A percentile compares a stretch with the other conserved stretches of the same genome.
Evolutionary conservation across 345 rosid genomes (phyloP).

Genomic region (Kernera saxatilis): DNA sequence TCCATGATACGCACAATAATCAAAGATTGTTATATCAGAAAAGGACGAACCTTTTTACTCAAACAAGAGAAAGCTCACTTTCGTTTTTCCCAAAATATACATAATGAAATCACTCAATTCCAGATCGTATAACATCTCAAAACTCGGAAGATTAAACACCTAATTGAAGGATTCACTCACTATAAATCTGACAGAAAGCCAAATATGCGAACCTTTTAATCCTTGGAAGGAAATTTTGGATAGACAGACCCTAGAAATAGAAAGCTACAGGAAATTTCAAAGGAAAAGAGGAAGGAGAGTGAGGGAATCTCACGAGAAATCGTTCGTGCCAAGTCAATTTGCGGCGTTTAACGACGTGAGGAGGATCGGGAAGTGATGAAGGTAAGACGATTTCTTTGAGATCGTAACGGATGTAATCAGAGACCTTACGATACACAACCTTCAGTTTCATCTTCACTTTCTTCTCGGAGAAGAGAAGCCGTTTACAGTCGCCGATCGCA

Average conservation of each 20-base stretch:
- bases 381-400: slow-evolving; percentile 90
- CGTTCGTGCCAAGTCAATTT: slow-evolving; percentile 81
- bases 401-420: slow-evolving; percentile 71
- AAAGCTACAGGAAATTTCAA: background rate
- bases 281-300: background rate
- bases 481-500: background rate
- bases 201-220: background rate
- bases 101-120: background rate
- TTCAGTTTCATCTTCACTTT: slow-evolving; percentile 48
- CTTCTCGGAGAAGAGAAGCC: slow-evolving; percentile 20
- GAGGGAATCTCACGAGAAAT: slow-evolving; percentile 39
- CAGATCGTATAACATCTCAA: background rate
- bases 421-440: slow-evolving; percentile 50
- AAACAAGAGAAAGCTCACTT: background rate
- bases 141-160: background rate
- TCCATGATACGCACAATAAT: background rate
- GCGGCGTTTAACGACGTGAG: slow-evolving; percentile 65
- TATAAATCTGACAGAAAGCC: background rate
- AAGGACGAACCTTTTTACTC: background rate
- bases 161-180: background rate
- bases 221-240: background rate
- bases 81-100: background rate
- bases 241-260: background rate
- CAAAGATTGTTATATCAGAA: background rate
- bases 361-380: slow-evolving; percentile 86